These are phyloP conservation scores for Holtermanniella nyarrowii DNA, from an alignment of 768 basidiomycete species.

Conservation along the genomic window DNA sequence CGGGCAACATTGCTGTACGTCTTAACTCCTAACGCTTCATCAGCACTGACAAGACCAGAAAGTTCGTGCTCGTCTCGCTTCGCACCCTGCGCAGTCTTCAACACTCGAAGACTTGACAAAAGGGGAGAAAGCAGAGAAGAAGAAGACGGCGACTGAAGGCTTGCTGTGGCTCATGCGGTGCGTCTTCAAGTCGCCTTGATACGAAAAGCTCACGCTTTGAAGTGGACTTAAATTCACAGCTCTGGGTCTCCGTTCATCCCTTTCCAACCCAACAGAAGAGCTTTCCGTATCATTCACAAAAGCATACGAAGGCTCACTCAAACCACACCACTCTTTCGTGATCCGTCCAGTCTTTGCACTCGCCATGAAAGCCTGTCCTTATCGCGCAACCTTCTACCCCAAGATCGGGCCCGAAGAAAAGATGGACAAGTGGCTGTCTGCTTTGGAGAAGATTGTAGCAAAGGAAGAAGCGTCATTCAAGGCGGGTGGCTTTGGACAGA, in stretches of 20 bases:
- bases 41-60: conserved; percentile 50
- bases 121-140: conserved; percentile 64
- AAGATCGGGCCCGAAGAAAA: conserved; percentile 50
- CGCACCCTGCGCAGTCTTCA: conserved; percentile 52
- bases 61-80: conserved; percentile 70
- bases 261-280: conserved; percentile 57
- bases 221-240: conserved; percentile 80
- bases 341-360: conserved; percentile 53
- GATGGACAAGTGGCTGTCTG: conserved; percentile 50
- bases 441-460: conserved; percentile 47
- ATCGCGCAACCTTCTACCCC: conserved; percentile 51
- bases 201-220: not conserved
- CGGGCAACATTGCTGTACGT: conserved; percentile 78
- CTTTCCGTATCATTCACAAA: conserved; percentile 64
- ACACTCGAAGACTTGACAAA: conserved; percentile 77
- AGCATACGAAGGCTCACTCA: conserved; percentile 72
- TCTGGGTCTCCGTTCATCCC: conserved; percentile 57
- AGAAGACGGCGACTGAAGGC: conserved; percentile 69
- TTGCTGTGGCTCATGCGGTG: conserved; percentile 76
- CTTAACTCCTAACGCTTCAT: not conserved
- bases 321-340: conserved; percentile 60
- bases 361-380: conserved; percentile 61
- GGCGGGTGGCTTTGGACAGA: conserved; percentile 32
- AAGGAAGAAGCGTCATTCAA: conserved; percentile 46
- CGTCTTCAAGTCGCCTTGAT: conserved; percentile 2